These are phyloP conservation scores for Iodosphaeria phyllophila DNA, from an alignment of 2,329 filamentous ascomycete species.

Conservation along the genomic window DNA sequence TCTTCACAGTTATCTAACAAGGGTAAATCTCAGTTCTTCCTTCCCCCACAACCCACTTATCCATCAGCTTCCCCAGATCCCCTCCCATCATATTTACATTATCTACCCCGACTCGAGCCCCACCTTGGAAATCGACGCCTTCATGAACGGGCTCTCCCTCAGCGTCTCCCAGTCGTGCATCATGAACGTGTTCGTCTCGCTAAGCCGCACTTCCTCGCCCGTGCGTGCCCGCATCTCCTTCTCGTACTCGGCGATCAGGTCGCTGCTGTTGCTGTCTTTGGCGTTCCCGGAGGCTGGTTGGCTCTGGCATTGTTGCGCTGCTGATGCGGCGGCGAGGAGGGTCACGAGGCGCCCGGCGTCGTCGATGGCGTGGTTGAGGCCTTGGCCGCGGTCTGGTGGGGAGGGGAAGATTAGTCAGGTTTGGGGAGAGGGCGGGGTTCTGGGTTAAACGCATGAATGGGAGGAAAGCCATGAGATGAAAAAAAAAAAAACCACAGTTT, in stretches of 20 bases:
- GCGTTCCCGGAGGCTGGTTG: too few relatives aligned
- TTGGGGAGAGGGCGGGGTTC: neutral
- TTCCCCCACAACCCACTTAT: too few relatives aligned
- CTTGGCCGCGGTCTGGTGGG: constrained; percentile 21
- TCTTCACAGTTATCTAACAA: too few relatives aligned
- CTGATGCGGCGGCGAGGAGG: constrained; percentile 7
- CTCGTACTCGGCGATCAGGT: constrained; percentile 20
- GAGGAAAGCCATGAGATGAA: constrained; percentile 17
- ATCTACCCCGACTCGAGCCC: too few relatives aligned
- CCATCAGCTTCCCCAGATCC: too few relatives aligned
- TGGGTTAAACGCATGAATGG: constrained; percentile 3
- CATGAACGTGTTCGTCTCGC: constrained; percentile 23
- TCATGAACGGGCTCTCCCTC: constrained; percentile 12
- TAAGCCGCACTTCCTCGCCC: constrained; percentile 22
- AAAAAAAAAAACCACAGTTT: too few relatives aligned
- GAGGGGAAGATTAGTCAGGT: neutral
- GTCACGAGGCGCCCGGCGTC: constrained; percentile 21
- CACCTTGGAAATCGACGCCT: constrained; percentile 6
- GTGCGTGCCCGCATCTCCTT: constrained; percentile 24
- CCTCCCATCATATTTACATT: too few relatives aligned
- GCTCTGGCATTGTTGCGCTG: constrained; percentile 6
- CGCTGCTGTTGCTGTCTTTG: too few relatives aligned
- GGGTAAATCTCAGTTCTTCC: too few relatives aligned
- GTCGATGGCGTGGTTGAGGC: constrained; percentile 25
- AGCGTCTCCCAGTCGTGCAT: constrained; percentile 21